Base-by-base conservation (phyloP, 495 filamentous ascomycete species). In the Neurospora discreta region DNA sequence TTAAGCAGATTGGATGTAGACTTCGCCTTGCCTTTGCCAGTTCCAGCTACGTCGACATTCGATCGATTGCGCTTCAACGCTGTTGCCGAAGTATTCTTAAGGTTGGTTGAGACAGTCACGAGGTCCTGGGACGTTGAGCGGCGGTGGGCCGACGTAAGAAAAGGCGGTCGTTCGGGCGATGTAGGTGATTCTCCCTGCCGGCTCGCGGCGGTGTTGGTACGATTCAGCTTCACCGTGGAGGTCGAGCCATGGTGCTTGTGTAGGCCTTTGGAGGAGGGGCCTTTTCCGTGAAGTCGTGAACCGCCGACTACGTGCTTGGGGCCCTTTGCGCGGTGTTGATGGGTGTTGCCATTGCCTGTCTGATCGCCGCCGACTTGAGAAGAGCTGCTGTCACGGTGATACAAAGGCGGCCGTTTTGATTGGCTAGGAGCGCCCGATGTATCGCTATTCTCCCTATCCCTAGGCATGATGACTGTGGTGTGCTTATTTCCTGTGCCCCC, bases 21-120 rank as follows among this genome's bases (percentile, higher is more conserved):
- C 43, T 78, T 78, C 65, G 81, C 79, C 76, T 85, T 87, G 72
- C 76, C 79, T 36, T 65, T 65, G 33, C 26, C 52, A 3, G 16
- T 36, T 33, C 52, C 52, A 33, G 26, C 23, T 70, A 87, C 79
- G 60, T 82, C 83, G 77, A 76, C 81, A 58, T 84, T 83, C 5
- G 85, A 87, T 26, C 80, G 81, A 71, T 85, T 86, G 74, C 81
- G 84, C 79, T 84, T 84, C 16, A 86, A 75, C 69, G 77, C 83
- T 38, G 80, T 78, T 9, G 84, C 79, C 18, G 83, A 84, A 58
- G 77, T 58, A 75, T 86, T 85, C 75, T 86, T 83, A 33, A 85
- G 77, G 70, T 77, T 80, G 58, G 83, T 76, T 26, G 79, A 46
- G 8, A 81, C 26, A 30, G 52, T 33, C 52, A 36, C 26, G 52